A percentile compares a stretch with the other conserved stretches of the same genome.
Evolutionary conservation across 2,329 filamentous ascomycete genomes (phyloP).

Genomic region (Aspergillus caelatus): DNA sequence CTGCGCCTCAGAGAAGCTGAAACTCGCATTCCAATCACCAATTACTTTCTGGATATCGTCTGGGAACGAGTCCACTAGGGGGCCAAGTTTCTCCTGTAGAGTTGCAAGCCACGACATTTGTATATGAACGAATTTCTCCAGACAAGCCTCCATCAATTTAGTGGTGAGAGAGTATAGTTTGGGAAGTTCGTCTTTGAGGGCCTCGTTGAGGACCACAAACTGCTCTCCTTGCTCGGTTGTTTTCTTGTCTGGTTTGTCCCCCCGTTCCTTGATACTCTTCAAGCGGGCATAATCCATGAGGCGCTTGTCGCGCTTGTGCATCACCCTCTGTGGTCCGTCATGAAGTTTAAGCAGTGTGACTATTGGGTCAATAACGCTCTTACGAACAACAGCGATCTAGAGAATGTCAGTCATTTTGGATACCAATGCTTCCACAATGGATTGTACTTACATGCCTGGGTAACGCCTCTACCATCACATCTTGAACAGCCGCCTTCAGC

Average conservation of each 20-base stretch:
- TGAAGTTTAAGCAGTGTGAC: conserved; percentile 77
- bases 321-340: conserved; percentile 80
- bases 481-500: conserved; percentile 83
- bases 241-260: conserved; percentile 86
- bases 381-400: conserved; percentile 68
- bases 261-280: conserved; percentile 73
- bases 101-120: conserved; percentile 81
- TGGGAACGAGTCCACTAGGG: conserved; percentile 69
- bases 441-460: conserved; percentile 72
- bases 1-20: conserved; percentile 72
- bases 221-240: conserved; percentile 82
- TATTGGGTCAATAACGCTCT: conserved; percentile 83
- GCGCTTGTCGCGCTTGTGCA: conserved; percentile 94
- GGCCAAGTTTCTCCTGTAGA: conserved; percentile 80
- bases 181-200: conserved; percentile 88
- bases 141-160: conserved; percentile 78
- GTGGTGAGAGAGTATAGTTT: conserved; percentile 80
- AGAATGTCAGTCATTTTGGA: conserved; percentile 9
- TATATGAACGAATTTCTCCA: conserved; percentile 81
- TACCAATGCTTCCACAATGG: neutral
- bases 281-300: conserved; percentile 84
- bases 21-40: conserved; percentile 76
- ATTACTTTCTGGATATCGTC: conserved; percentile 74
- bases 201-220: conserved; percentile 88
- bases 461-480: conserved; percentile 79